Evolutionary conservation across 177 flowering plant genomes (phyloP).

Genomic region (Vitis hybrid): DNA sequence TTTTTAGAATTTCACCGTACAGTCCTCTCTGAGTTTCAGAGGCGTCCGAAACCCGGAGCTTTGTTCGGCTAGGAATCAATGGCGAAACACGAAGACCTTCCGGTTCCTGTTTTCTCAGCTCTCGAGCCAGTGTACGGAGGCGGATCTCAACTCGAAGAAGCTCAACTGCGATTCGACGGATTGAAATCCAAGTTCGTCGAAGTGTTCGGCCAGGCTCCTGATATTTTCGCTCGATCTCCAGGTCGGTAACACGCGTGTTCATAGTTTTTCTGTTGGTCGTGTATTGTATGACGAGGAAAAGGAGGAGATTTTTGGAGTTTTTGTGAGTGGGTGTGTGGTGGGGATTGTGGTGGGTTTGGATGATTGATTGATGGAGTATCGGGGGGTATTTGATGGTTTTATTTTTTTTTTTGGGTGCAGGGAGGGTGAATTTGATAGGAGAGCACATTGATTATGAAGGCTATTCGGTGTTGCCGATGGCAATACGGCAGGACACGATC

Average conservation of each 20-base stretch:
- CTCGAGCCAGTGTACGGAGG: constrained; percentile 78
- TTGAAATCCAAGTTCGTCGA: constrained; percentile 61
- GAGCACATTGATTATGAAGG: constrained; percentile 99
- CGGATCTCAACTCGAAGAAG: constrained; percentile 70
- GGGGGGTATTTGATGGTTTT: background rate
- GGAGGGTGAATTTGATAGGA: constrained; percentile 96
- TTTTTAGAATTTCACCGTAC: too few species aligned
- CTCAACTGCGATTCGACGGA: constrained; percentile 58
- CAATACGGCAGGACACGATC: constrained; percentile 89
- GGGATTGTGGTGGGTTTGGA: background rate
- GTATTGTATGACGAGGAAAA: too few species aligned
- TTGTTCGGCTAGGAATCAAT: constrained; percentile 18
- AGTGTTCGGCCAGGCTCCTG: constrained; percentile 60
- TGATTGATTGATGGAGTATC: background rate
- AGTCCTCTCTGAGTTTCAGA: too few species aligned
- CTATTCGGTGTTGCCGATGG: constrained; percentile 98
- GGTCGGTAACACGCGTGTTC: constrained; percentile 32
- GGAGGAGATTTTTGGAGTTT: background rate
- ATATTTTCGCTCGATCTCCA: constrained; percentile 81
- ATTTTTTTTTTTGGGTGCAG: constrained; percentile 29
- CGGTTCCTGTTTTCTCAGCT: constrained; percentile 54
- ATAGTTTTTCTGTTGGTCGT: background rate
- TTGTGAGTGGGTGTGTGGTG: constrained; percentile 1
- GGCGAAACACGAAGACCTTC: constrained; percentile 81
- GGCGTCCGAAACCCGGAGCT: too few species aligned